Percentiles rank a stretch among this genome's conserved stretches.
Conservation (phyloP, 2,329 filamentous ascomycete genomes). For the Phialophora macrospora region DNA sequence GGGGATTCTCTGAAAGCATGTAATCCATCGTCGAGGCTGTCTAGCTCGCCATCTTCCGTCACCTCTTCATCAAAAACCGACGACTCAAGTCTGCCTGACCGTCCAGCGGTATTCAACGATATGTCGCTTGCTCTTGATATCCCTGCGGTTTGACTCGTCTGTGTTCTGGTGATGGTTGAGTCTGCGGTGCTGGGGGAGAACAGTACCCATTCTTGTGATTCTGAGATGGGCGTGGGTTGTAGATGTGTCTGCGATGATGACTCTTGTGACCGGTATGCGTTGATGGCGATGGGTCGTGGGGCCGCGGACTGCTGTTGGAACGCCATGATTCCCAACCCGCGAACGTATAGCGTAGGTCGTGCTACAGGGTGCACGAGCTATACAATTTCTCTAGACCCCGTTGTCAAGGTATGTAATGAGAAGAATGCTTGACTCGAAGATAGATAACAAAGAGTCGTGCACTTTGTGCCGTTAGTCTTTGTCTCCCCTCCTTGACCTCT, state of each 20-base stretch:
- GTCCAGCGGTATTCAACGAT: conserved; percentile 72
- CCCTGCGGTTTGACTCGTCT: conserved; percentile 67
- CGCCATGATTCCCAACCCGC: conserved; percentile 35
- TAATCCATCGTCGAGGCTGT: conserved; percentile 90
- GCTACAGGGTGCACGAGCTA: conserved; percentile 27
- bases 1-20: conserved; percentile 78
- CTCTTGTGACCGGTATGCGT: conserved; percentile 28
- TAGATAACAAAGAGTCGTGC: conserved; percentile 5
- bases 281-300: conserved; percentile 32
- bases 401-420: background rate
- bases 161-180: conserved; percentile 70
- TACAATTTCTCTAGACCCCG: background rate
- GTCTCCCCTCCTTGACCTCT: conserved; percentile 8
- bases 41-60: conserved; percentile 74
- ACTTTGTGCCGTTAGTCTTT: conserved; percentile 26
- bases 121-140: conserved; percentile 79
- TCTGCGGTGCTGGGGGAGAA: conserved; percentile 76
- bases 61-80: conserved; percentile 55
- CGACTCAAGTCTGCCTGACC: conserved; percentile 60
- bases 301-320: conserved; percentile 36
- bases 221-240: conserved; percentile 51
- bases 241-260: conserved; percentile 39
- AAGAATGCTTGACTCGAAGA: background rate
- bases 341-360: conserved; percentile 27
- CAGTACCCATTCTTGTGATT: conserved; percentile 93